phyloP scores from a whole-genome alignment of 495 filamentous ascomycete genomes.

The Xylaria intraflava region DNA sequence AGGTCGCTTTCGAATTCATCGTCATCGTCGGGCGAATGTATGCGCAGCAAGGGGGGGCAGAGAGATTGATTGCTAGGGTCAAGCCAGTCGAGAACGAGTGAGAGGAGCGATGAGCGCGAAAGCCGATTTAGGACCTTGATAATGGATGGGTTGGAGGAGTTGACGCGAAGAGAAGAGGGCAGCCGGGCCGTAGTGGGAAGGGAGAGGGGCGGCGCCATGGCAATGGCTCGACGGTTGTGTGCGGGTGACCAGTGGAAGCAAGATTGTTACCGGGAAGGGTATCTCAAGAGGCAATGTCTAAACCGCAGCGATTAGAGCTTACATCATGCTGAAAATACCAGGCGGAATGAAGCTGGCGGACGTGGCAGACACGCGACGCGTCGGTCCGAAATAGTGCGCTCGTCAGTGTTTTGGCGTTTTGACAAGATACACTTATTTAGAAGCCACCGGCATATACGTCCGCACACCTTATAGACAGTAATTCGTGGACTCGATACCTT shows the following conservation, averaged over 20 bases:
- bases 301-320: background rate
- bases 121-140: slow-evolving; percentile 60
- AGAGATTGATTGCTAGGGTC: slow-evolving; percentile 51
- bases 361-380: too few species aligned
- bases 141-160: slow-evolving; percentile 56
- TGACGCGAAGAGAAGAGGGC: slow-evolving; percentile 50
- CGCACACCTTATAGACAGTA: too few species aligned
- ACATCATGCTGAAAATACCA: background rate
- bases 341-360: too few species aligned
- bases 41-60: slow-evolving; percentile 48
- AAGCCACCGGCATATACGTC: too few species aligned
- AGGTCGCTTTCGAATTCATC: slow-evolving; percentile 45
- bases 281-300: background rate
- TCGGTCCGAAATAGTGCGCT: too few species aligned
- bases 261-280: background rate
- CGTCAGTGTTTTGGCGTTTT: too few species aligned
- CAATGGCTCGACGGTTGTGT: background rate
- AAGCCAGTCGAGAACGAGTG: slow-evolving; percentile 68
- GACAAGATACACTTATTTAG: too few species aligned
- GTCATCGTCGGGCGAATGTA: slow-evolving; percentile 31
- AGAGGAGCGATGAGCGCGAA: slow-evolving; percentile 61
- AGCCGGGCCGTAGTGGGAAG: slow-evolving; percentile 42
- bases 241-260: background rate
- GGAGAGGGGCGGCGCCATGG: slow-evolving; percentile 36
- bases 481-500: too few species aligned